Evolutionary conservation across 805 yeast species (phyloP).

Genomic region (Metschnikowia noctiluminum): DNA sequence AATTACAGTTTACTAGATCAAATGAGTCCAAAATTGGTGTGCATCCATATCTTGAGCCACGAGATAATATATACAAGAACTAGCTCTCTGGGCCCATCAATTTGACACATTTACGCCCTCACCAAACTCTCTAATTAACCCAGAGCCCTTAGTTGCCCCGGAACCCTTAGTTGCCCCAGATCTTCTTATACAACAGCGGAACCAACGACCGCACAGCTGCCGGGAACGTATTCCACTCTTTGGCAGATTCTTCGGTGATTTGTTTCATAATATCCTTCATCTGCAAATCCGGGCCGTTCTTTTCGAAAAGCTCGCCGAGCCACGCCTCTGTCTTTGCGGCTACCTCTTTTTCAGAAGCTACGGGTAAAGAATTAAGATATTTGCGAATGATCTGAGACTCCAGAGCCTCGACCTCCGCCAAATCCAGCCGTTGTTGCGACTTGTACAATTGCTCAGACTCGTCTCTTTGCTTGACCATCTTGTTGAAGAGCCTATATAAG

Average conservation of each 20-base stretch:
- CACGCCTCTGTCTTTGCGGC: slow-evolving; percentile 27
- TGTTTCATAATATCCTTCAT: slow-evolving; percentile 12
- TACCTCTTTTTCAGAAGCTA: slow-evolving; percentile 45
- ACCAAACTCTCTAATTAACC: no score
- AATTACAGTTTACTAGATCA: no score
- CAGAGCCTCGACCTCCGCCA: slow-evolving; percentile 49
- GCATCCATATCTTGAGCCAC: no score
- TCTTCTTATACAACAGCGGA: slow-evolving; percentile 18
- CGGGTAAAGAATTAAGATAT: slow-evolving; percentile 41
- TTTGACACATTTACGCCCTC: no score
- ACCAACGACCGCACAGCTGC: slow-evolving; percentile 18
- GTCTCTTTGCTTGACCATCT: slow-evolving; percentile 46
- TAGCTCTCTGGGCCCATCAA: no score
- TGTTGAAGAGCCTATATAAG: slow-evolving; percentile 21
- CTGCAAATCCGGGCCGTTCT: slow-evolving; percentile 3
- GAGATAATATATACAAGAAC: no score
- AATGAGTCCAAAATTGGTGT: no score
- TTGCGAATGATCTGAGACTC: slow-evolving; percentile 43
- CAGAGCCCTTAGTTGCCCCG: no score
- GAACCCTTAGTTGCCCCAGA: no score
- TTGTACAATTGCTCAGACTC: slow-evolving; percentile 49
- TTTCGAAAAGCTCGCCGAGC: slow-evolving; percentile 12
- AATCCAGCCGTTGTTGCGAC: slow-evolving; percentile 46
- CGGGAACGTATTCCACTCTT: slow-evolving; percentile 20
- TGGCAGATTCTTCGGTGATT: slow-evolving; percentile 18